Evolutionary conservation across 805 yeast species (phyloP).

Genomic region (Pichia gijzeniarum): DNA sequence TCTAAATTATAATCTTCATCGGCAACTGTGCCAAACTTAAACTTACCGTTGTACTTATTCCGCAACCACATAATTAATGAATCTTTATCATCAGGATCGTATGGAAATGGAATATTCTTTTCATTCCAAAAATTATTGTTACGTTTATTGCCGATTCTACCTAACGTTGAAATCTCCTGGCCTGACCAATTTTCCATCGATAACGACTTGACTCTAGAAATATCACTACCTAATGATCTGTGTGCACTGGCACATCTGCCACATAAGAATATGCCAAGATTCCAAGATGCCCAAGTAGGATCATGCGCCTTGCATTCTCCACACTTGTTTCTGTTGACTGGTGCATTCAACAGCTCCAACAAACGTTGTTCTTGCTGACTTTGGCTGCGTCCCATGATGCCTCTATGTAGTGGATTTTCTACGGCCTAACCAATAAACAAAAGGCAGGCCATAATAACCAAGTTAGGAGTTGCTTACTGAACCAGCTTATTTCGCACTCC

Average conservation of each 20-base stretch:
- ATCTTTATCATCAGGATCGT: constrained; percentile 61
- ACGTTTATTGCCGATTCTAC: constrained; percentile 52
- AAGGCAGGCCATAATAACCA: too few species aligned
- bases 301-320: constrained; percentile 68
- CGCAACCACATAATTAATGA: constrained; percentile 53
- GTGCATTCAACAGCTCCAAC: constrained; percentile 51
- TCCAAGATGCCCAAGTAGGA: constrained; percentile 51
- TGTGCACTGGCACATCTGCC: constrained; percentile 83
- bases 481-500: too few species aligned
- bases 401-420: too few species aligned
- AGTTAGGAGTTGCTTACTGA: too few species aligned
- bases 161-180: constrained; percentile 43
- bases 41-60: constrained; percentile 65
- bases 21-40: constrained; percentile 36
- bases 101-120: constrained; percentile 61
- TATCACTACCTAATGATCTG: constrained; percentile 52
- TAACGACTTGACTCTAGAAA: constrained; percentile 64
- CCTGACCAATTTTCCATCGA: constrained; percentile 66
- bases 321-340: constrained; percentile 61
- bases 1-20: constrained; percentile 32
- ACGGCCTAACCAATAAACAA: too few species aligned
- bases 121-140: constrained; percentile 65
- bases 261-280: constrained; percentile 67
- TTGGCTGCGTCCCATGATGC: constrained; percentile 2
- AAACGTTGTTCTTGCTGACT: constrained; percentile 31